Percentiles rank a stretch among this genome's conserved stretches.
Evolutionary conservation across 768 basidiomycete species (phyloP).

Genomic region (Lentinula raphanica): DNA sequence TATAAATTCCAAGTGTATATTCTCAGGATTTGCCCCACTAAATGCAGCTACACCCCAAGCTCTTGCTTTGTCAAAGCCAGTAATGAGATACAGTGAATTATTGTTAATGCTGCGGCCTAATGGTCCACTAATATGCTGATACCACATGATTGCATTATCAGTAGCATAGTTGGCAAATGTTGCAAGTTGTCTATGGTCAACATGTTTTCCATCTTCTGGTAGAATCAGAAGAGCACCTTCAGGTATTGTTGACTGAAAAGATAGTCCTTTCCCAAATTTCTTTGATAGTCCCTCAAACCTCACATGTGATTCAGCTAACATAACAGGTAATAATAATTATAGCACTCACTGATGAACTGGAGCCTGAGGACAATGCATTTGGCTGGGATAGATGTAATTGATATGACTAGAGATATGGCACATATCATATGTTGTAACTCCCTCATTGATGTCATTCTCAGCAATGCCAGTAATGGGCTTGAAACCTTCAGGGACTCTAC

Average conservation of each 20-base stretch:
- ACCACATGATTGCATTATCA: not conserved
- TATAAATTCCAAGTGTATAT: not conserved
- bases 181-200: not conserved
- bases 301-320: not conserved
- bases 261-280: not conserved
- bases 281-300: not conserved
- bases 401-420: not conserved
- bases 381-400: not conserved
- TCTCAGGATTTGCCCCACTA: not conserved
- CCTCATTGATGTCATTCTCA: not conserved
- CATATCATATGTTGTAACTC: not conserved
- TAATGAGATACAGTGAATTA: not conserved
- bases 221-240: constrained; percentile 1
- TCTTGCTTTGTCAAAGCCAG: not conserved
- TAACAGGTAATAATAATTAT: not conserved
- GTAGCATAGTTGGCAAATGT: not conserved
- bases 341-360: not conserved
- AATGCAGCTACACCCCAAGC: not conserved
- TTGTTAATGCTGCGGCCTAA: not conserved
- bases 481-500: not conserved
- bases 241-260: not conserved
- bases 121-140: not conserved
- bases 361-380: not conserved
- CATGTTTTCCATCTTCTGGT: not conserved
- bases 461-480: not conserved